Base-by-base conservation (phyloP, 495 filamentous ascomycete genomes). In the Terfezia boudieri region DNA sequence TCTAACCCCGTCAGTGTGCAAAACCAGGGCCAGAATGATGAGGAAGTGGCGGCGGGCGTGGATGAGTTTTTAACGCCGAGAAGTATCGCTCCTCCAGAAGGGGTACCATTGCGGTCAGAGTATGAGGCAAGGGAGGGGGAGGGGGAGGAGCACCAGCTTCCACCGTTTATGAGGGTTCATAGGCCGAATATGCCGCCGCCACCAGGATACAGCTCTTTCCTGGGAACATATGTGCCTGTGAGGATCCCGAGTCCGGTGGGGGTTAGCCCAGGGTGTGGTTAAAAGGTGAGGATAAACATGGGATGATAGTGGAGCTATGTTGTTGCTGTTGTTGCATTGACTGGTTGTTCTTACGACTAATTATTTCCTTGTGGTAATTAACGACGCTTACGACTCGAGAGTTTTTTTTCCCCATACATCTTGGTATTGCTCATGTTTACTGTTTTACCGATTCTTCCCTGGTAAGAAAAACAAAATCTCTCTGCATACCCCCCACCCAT, bases 51-150 rank as follows among this genome's bases (percentile, higher is more conserved):
- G 9, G 62, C 60, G 8, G 64, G 64, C 48, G 70, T 69, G 1
- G 73, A 78, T 22, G 72, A 67, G 50, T 72, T 70, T 53, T 56
- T 78, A 26, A 61, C 63, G 37, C 76, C 76, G 12, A 65, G 72
- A 51, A 59, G 70, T 7, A 54, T 76, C 14, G 64, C 64, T 22
- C 56, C 66, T 8, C 70, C 67, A 11, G 57, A 57, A 1, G 50
- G 35, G 52, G 14, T 17, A 36, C 11, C 17, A 54, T 32, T 52
- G 16, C 53, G 53, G 49, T 36, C n/a, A 17, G n/a, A 35, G 55
- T 16, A n/a, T 32, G 37, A 49, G 9, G 46, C 26, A 17, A 9
- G 36, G 22, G n/a, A 4, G 23, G 14, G 35, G 35, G 20, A 36
- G 14, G 43, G 22, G 16, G 16, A 43, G 32, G 14, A 26, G 9